Percentiles rank a stretch among this genome's conserved stretches.
phyloP scores from a whole-genome alignment of 108 stramenopile species.

The Cyclostephanos tholiformis region DNA sequence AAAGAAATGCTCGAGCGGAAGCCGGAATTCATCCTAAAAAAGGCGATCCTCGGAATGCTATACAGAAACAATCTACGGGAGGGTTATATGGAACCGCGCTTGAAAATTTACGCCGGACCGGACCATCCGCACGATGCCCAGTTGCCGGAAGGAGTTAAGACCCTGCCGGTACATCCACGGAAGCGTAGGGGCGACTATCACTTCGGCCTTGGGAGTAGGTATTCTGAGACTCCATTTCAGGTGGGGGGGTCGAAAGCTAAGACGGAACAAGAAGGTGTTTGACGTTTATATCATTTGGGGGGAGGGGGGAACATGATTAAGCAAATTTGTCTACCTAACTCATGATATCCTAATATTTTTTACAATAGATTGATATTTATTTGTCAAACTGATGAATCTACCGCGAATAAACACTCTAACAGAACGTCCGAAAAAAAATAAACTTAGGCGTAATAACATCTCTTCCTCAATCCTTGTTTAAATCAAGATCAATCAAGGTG shows the following conservation, averaged over 20 bases:
- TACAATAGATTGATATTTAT: no score
- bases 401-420: no score
- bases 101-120: conserved; percentile 83
- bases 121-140: conserved; percentile 84
- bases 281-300: not conserved
- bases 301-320: not conserved
- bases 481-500: conserved; percentile 48
- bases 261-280: not conserved
- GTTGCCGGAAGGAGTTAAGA: conserved; percentile 53
- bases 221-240: conserved; percentile 50
- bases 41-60: conserved; percentile 90
- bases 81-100: conserved; percentile 74
- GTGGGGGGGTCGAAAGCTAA: conserved; percentile 27
- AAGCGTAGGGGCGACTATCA: conserved; percentile 60
- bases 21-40: conserved; percentile 79
- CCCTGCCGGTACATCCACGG: conserved; percentile 51
- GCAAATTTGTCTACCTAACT: not conserved
- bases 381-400: no score
- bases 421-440: no score
- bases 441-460: not conserved
- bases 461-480: not conserved
- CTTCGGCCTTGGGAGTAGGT: conserved; percentile 63
- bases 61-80: conserved; percentile 79
- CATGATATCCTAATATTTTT: not conserved
- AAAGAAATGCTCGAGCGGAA: conserved; percentile 82